Conservation (phyloP, 179 eudicot genomes). For the Drosera spatulata region DNA sequence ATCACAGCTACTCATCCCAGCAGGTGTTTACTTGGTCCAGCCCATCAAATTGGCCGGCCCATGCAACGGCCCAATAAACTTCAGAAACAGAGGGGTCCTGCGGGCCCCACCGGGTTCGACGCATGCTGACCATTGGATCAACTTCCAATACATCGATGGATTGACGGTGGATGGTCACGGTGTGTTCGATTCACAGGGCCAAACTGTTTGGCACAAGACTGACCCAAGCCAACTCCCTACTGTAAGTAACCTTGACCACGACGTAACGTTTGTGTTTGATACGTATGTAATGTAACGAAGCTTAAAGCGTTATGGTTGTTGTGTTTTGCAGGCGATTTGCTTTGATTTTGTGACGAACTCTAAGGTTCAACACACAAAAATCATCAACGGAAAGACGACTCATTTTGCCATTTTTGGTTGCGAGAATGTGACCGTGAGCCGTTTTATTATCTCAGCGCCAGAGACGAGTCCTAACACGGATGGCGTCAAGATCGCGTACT, state of each 20-base stretch:
- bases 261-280: no score
- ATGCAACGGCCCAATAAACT: slow-evolving; percentile 23
- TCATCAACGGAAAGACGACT: slow-evolving; percentile 43
- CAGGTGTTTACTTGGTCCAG: slow-evolving; percentile 27
- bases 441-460: slow-evolving; percentile 33
- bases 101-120: slow-evolving; percentile 26
- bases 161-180: slow-evolving; percentile 47
- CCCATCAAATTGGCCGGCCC: slow-evolving; percentile 32
- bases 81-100: slow-evolving; percentile 27
- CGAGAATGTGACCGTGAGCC: slow-evolving; percentile 19
- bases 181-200: slow-evolving; percentile 36
- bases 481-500: slow-evolving; percentile 47
- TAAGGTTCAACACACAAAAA: slow-evolving; percentile 19
- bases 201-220: slow-evolving; percentile 24
- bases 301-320: neutral
- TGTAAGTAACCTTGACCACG: slow-evolving; percentile 14
- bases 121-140: slow-evolving; percentile 24
- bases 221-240: slow-evolving; percentile 19
- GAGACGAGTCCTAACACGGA: slow-evolving; percentile 60
- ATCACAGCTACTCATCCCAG: slow-evolving; percentile 22
- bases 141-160: slow-evolving; percentile 26
- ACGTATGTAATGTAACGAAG: neutral
- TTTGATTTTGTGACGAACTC: slow-evolving; percentile 46
- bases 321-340: slow-evolving; percentile 32
- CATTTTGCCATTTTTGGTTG: slow-evolving; percentile 49